Conservation (phyloP, 2,329 filamentous ascomycete genomes). For the Plenodomus lindquistii region DNA sequence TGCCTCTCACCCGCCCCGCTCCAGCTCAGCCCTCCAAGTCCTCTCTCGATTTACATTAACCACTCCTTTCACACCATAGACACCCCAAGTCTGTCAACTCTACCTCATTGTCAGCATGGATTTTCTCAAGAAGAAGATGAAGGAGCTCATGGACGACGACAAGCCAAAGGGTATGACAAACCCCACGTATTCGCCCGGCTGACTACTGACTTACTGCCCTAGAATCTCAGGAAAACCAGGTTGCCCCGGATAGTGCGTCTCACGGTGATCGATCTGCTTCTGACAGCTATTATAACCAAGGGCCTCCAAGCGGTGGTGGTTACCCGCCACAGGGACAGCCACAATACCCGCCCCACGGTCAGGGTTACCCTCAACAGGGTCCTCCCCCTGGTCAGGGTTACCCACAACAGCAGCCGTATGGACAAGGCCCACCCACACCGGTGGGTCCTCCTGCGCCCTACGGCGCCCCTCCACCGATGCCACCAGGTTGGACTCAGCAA, state of each 20-base stretch:
- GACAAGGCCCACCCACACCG: slow-evolving; percentile 27
- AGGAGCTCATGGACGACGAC: slow-evolving; percentile 49
- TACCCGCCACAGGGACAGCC: slow-evolving; percentile 12
- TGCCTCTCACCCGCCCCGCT: slow-evolving; percentile 11
- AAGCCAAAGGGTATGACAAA: slow-evolving; percentile 23
- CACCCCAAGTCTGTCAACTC: background rate
- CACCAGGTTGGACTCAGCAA: slow-evolving; percentile 63
- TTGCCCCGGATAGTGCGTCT: slow-evolving; percentile 8
- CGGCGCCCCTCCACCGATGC: slow-evolving; percentile 57
- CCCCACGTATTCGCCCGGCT: background rate
- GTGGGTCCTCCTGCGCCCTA: slow-evolving; percentile 37
- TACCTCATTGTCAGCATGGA: slow-evolving; percentile 38
- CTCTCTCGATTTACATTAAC: background rate
- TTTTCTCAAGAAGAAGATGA: slow-evolving; percentile 53
- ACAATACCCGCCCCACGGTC: slow-evolving; percentile 25
- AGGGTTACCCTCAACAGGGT: slow-evolving; percentile 26
- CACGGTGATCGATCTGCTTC: slow-evolving; percentile 25
- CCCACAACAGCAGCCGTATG: slow-evolving; percentile 30
- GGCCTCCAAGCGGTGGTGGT: slow-evolving; percentile 1
- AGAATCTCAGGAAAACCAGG: background rate
- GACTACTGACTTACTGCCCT: background rate
- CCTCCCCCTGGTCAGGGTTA: slow-evolving; percentile 6
- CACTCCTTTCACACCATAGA: background rate
- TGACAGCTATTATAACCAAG: slow-evolving; percentile 24
- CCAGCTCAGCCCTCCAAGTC: slow-evolving; percentile 3